A percentile compares a stretch with the other conserved stretches of the same genome.
phyloP scores from a whole-genome alignment of 352 stramenopile species.

The Phytopythium montanum region DNA sequence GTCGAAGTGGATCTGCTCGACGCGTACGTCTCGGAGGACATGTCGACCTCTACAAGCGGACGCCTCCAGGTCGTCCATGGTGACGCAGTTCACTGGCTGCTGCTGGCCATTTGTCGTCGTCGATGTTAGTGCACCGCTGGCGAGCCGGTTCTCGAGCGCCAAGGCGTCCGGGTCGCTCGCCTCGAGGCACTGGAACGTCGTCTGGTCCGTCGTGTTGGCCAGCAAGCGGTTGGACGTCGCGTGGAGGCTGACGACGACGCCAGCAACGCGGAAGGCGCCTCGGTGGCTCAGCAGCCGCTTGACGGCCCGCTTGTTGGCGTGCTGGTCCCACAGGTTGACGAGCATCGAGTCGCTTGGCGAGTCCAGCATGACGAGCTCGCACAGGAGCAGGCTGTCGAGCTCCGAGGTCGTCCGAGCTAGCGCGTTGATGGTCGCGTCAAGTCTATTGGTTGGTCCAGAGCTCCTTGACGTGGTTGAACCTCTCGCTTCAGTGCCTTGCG shows the following conservation, averaged over 20 bases:
- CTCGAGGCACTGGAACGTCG: conserved; percentile 33
- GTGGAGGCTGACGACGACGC: conserved; percentile 47
- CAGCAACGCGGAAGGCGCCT: conserved; percentile 28
- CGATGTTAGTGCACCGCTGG: background rate
- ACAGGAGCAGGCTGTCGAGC: conserved; percentile 36
- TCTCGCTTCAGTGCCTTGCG: background rate
- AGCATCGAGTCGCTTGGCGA: conserved; percentile 30
- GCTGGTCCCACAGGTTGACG: conserved; percentile 65
- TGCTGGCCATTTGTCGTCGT: too few relatives aligned
- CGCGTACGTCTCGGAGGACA: conserved; percentile 32
- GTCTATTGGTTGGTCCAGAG: background rate
- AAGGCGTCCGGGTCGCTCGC: conserved; percentile 18
- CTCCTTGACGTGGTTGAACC: too few relatives aligned
- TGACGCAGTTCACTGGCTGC: conserved; percentile 14
- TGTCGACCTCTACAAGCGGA: conserved; percentile 16
- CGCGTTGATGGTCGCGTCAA: background rate
- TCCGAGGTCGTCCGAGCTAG: conserved; percentile 12
- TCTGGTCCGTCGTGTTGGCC: conserved; percentile 56
- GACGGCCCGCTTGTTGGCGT: conserved; percentile 45
- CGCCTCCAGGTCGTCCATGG: conserved; percentile 30
- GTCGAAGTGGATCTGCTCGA: conserved; percentile 41
- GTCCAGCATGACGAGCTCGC: conserved; percentile 49
- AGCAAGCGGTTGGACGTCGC: conserved; percentile 40
- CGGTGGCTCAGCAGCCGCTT: conserved; percentile 32
- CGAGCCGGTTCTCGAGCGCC: conserved; percentile 19